Conservation (phyloP, 108 stramenopile species). For the Aurantiochytrium sp. region DNA sequence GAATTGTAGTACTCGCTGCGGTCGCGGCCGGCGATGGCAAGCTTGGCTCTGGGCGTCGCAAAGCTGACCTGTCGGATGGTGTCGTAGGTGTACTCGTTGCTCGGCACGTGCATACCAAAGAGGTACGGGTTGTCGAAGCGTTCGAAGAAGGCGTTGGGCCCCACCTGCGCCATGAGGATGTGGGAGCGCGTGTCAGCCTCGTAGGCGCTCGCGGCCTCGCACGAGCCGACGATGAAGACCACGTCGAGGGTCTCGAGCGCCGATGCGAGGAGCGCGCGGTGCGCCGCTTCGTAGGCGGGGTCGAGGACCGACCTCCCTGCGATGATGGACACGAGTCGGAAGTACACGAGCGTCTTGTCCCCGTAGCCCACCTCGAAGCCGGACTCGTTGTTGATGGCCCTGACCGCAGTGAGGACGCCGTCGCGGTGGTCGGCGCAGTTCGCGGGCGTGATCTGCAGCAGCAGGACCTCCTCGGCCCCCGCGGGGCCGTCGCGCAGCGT, state of each 20-base stretch:
- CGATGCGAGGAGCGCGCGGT: constrained; percentile 32
- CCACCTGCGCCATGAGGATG: constrained; percentile 58
- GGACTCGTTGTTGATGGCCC: constrained; percentile 44
- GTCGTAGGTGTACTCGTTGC: constrained; percentile 48
- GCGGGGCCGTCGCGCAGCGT: neutral
- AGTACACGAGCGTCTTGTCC: constrained; percentile 42
- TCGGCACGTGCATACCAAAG: constrained; percentile 61
- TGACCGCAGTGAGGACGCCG: constrained; percentile 48
- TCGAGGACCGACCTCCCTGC: constrained; percentile 41
- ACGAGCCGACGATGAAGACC: constrained; percentile 56
- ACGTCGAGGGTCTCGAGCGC: constrained; percentile 37
- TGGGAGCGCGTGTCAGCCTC: constrained; percentile 46
- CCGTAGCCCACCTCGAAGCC: constrained; percentile 55
- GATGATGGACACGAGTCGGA: constrained; percentile 53
- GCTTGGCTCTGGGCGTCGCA: constrained; percentile 31
- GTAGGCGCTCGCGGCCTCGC: constrained; percentile 36
- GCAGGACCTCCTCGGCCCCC: neutral
- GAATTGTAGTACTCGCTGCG: constrained; percentile 53
- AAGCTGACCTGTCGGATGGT: constrained; percentile 44
- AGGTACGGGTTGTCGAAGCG: constrained; percentile 47
- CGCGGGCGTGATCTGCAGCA: neutral
- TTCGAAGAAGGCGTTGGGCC: constrained; percentile 54
- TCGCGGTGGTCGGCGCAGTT: constrained; percentile 20
- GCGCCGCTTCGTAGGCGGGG: constrained; percentile 38
- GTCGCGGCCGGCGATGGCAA: constrained; percentile 45